Evolutionary conservation across 2,329 filamentous ascomycete genomes (phyloP), one percentile per base, ranked within the genome.

Genomic region (Allantophomopsis cytisporea): DNA sequence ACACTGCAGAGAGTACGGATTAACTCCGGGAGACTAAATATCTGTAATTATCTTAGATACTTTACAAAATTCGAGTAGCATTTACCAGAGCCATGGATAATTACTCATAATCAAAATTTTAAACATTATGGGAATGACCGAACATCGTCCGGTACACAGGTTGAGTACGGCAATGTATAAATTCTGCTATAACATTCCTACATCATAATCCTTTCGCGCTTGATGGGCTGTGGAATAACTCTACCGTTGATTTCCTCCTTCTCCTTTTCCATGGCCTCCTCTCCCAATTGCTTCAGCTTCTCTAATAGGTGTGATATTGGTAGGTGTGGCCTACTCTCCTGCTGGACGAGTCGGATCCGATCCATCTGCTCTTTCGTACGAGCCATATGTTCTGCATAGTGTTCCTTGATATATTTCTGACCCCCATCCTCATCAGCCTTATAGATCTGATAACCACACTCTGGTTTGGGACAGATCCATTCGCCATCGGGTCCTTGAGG

Each of bases 401-500:
- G 81, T 36, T 69, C 62, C 14, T 63, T 64, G 35, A 85, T 79
- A 8, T 72, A 58, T 4, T 64, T 59, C 42, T 73, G 68, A 17
- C 71, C 72, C 0, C 67, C 63, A 3, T 67, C 58, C 33, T 70
- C 64, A 35, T 74, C 69, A n/a, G 73, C 74, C 2, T 67, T 68
- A 44, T 77, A 76, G 10, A 84, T 73, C 32, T 77, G 65, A 47
- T 76, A 76, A 31, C 60, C 60, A 50, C 81, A 86, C 17, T 69
- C 76, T 10, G 75, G 71, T 44, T 80, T 66, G 4, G 69, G 68
- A 50, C 81, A 86, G 1, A 61, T 62, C 80, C 80, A 86, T 0
- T 74, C 75, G 39, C 78, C 71, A 42, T 75, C 66, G 0, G 74
- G 71, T 0, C 73, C 76, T 28, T 65, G 62, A 0, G 73, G 65